Evolutionary conservation across 768 basidiomycete genomes (phyloP), one percentile per base, ranked within the genome.

Genomic region (Mrakia gelida): DNA sequence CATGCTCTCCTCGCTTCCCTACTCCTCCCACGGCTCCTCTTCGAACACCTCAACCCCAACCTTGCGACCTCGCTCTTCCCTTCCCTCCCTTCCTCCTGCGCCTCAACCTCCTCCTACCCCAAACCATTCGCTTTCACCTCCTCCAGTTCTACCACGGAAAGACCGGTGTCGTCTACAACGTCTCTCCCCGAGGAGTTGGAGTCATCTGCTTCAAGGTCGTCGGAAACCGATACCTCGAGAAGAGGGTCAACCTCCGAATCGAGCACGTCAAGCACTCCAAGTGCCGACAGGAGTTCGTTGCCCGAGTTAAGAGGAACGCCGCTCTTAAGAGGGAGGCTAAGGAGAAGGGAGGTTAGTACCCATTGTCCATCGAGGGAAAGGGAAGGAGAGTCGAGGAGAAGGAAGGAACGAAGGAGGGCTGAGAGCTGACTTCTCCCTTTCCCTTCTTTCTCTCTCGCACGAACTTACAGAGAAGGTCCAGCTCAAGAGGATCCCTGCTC

Each of bases 151-250:
- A 85, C 84, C 81, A 81, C 84, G 95, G 95, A 82, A 95, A 95
- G 82, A 99, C 97, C 80, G 97, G 97, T 75, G 95, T 98, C 83
- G 88, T 99, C 81, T 98, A 97, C 90, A 99, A 99, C 87, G 95
- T 99, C 80, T 94, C 96, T 61, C 93, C 93, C 78, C 89, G 90
- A 75, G 92, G 94, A 71, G 95, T 98, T 81, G 95, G 96, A 85
- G 92, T 99, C 80, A 95, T 98, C 85, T 91, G 96, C 80, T 90
- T 96, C 92, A 99, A 99, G 87, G 89, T 98, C 84, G 96, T 99
- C 83, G 96, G 96, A 81, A 95, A 95, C 88, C 93, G 97, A 82
- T 99, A 96, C 91, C 87, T 99, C 77, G 95, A 98, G 88, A 99
- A 99, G 89, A 93, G 96, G 78, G 96, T 99, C 86, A 99, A 98